Evolutionary conservation across 2,329 filamentous ascomycete genomes (phyloP), one percentile per base, ranked within the genome.

Genomic region (Exophiala phaeomuriformis): DNA sequence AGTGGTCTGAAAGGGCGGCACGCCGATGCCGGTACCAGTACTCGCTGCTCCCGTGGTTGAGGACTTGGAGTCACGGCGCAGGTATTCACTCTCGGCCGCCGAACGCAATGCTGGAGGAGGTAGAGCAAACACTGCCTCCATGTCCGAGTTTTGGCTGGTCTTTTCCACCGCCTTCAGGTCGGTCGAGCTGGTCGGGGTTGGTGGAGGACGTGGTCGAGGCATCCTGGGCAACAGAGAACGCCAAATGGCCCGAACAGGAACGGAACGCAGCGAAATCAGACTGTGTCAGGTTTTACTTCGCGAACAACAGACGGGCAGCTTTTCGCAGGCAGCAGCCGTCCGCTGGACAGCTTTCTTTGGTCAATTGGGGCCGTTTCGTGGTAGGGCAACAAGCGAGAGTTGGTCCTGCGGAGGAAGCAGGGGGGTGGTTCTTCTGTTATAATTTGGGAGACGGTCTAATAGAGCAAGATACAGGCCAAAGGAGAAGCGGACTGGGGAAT

Each of bases 171-270:
- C 84, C 52, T 81, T 80, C 67, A 93, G 87, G 66, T 93, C 88
- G 47, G 85, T 85, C 33, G 87, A 91, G 7, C 87, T 86, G 49
- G 82, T 83, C 39, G 88, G 89, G 46, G 88, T 94, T 41, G 84
- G 87, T 42, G 85, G 88, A 50, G 83, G 75, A 51, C 74, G 75
- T 42, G 79, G 76, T 54, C 78, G 82, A 67, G 85, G 81, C 86
- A 90, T 90, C 12, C 9, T 60, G 49, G 48, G 46, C 30, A 42
- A 31, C 30, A 4, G 28, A 36, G 10, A 31, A 4, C 32, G 43
- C 6, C 10, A 45, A 28, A 12, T n/a, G 39, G 4, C 33, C 6
- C 33, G 5, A 35, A 6, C 33, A 35, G 6, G 10, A 35, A 35
- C 33, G 5, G 5, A 6, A 35, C 5, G 33, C 19, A 19, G 2